Evolutionary conservation across 2,329 filamentous ascomycete species (phyloP).

Genomic region (Coleophoma eucalyptorum): DNA sequence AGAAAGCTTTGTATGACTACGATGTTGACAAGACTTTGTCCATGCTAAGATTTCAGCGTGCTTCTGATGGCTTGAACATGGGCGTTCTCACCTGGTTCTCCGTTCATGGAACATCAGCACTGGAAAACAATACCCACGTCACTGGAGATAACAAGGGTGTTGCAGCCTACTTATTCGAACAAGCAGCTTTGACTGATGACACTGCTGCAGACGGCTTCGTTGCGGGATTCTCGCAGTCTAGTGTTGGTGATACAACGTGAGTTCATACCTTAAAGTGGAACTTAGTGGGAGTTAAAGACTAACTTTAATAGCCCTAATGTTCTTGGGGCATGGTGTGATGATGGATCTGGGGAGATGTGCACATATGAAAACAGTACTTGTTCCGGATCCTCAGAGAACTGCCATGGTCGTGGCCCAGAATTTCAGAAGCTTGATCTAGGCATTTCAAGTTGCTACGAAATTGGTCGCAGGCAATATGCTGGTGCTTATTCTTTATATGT

Average conservation of each 20-base stretch:
- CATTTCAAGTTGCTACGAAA: slow-evolving; percentile 70
- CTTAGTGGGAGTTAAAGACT: not conserved
- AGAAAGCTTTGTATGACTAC: slow-evolving; percentile 63
- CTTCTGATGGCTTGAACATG: slow-evolving; percentile 69
- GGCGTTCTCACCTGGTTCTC: slow-evolving; percentile 80
- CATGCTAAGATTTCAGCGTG: slow-evolving; percentile 72
- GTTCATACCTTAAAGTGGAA: not conserved
- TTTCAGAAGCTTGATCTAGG: slow-evolving; percentile 68
- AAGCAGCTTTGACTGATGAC: slow-evolving; percentile 51
- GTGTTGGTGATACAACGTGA: slow-evolving; percentile 77
- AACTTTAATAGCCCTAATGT: slow-evolving; percentile 60
- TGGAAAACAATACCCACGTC: slow-evolving; percentile 86
- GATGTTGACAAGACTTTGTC: slow-evolving; percentile 72
- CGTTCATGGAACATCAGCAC: slow-evolving; percentile 85
- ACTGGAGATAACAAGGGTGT: slow-evolving; percentile 92
- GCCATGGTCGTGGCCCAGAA: slow-evolving; percentile 68
- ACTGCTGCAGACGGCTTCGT: slow-evolving; percentile 69
- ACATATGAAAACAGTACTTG: slow-evolving; percentile 82
- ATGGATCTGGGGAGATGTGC: slow-evolving; percentile 69
- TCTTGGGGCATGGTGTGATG: slow-evolving; percentile 83
- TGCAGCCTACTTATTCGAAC: slow-evolving; percentile 79
- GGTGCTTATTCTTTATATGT: slow-evolving; percentile 56
- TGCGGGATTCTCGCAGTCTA: slow-evolving; percentile 87
- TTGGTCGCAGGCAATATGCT: slow-evolving; percentile 64
- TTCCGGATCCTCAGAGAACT: slow-evolving; percentile 59